These are phyloP conservation scores for Yamadazyma kanchanaburiensis DNA, from an alignment of 1,139 yeast genomes.

Conservation along the genomic window DNA sequence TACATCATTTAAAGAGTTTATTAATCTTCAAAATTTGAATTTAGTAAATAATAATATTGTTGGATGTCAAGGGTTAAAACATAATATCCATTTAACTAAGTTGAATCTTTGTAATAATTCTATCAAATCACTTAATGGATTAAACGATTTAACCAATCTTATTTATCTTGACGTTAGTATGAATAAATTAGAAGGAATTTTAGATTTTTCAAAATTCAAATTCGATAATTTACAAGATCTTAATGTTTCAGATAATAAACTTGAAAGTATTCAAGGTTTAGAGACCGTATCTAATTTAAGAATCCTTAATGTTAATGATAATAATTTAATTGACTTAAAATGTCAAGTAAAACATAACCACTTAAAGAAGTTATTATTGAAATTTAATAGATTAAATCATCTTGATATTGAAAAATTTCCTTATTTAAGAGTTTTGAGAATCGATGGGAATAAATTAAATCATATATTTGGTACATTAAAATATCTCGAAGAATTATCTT, in stretches of 20 bases:
- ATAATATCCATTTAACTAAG: slow-evolving; percentile 36
- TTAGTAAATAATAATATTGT: slow-evolving; percentile 36
- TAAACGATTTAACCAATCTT: slow-evolving; percentile 39
- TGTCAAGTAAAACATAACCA: slow-evolving; percentile 22
- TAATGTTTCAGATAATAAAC: slow-evolving; percentile 40
- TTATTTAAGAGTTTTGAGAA: slow-evolving; percentile 39
- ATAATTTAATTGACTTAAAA: slow-evolving; percentile 25
- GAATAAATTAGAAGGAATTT: slow-evolving; percentile 35
- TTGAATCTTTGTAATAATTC: slow-evolving; percentile 31
- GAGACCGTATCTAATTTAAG: slow-evolving; percentile 34
- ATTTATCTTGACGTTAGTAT: slow-evolving; percentile 38
- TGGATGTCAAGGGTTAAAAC: slow-evolving; percentile 26
- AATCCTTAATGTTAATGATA: slow-evolving; percentile 43
- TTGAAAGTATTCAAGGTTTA: slow-evolving; percentile 31
- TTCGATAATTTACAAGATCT: slow-evolving; percentile 44
- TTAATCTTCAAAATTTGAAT: slow-evolving; percentile 43
- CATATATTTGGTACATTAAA: slow-evolving; percentile 21
- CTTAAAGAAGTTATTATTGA: slow-evolving; percentile 43
- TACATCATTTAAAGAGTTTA: slow-evolving; percentile 37
- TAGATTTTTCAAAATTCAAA: slow-evolving; percentile 34
- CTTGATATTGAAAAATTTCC: slow-evolving; percentile 35
- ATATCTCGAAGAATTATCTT: slow-evolving; percentile 41
- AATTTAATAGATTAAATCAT: slow-evolving; percentile 31
- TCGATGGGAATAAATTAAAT: slow-evolving; percentile 43
- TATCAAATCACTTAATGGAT: slow-evolving; percentile 32